Conservation (phyloP, 768 basidiomycete species). For the Pleurotus citrinopileatus region DNA sequence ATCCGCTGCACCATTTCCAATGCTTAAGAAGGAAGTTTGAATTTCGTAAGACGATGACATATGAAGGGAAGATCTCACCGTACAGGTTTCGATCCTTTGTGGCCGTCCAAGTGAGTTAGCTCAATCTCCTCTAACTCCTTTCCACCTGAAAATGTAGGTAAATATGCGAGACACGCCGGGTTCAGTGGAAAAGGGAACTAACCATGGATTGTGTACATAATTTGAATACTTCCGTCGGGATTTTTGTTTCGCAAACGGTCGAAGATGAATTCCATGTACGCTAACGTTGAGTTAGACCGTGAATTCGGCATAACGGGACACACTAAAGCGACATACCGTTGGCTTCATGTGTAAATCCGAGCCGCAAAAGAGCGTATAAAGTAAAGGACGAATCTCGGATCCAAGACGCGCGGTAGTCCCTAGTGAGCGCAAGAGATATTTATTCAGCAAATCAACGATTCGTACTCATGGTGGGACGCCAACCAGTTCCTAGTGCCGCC, state of each 20-base stretch:
- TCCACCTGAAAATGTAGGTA: slow-evolving; percentile 37
- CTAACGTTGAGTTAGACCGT: slow-evolving; percentile 31
- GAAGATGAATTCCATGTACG: slow-evolving; percentile 91
- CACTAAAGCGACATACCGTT: slow-evolving; percentile 52
- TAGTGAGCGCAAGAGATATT: too few relatives aligned
- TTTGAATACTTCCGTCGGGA: slow-evolving; percentile 88
- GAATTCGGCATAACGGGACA: too few relatives aligned
- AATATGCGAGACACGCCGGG: neutral
- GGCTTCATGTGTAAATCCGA: slow-evolving; percentile 93
- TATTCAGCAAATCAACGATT: neutral
- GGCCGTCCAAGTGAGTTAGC: slow-evolving; percentile 82
- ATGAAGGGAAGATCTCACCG: slow-evolving; percentile 32
- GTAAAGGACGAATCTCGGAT: slow-evolving; percentile 97
- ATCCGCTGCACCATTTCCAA: slow-evolving; percentile 95
- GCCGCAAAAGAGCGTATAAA: slow-evolving; percentile 87
- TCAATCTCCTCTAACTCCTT: slow-evolving; percentile 85
- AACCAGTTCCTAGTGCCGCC: slow-evolving; percentile 90
- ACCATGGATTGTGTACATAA: slow-evolving; percentile 98
- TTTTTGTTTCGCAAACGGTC: slow-evolving; percentile 80
- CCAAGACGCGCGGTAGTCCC: slow-evolving; percentile 63
- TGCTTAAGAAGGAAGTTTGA: slow-evolving; percentile 33
- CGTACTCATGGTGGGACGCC: slow-evolving; percentile 16
- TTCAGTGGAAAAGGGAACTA: slow-evolving; percentile 4
- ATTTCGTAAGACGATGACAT: neutral
- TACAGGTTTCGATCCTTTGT: slow-evolving; percentile 82